Percentiles rank a stretch among this genome's conserved stretches.
phyloP scores from a whole-genome alignment of 441 rosid species.

The Eruca vesicaria region DNA sequence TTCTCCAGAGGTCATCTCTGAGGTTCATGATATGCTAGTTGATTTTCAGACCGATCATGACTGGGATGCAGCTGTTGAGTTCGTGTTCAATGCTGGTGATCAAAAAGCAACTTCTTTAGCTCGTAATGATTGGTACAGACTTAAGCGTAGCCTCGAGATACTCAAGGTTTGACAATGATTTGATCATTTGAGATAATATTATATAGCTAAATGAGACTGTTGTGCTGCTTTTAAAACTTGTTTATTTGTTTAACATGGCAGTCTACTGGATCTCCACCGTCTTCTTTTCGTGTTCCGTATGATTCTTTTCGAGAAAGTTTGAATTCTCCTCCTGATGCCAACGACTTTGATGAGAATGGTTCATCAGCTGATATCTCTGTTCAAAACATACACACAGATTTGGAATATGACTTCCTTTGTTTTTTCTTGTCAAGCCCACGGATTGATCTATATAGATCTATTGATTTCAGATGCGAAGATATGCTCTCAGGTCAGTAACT shows the following conservation, averaged over 20 bases:
- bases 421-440: constrained; percentile 81
- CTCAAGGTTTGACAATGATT: constrained; percentile 61
- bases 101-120: constrained; percentile 54
- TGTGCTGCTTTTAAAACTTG: background rate
- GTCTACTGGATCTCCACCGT: constrained; percentile 91
- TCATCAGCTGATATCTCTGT: constrained; percentile 37
- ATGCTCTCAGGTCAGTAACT: constrained; percentile 67
- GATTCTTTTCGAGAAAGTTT: constrained; percentile 62
- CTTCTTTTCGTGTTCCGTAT: constrained; percentile 76
- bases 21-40: constrained; percentile 57
- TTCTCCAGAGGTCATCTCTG: constrained; percentile 59
- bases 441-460: constrained; percentile 77
- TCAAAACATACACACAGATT: constrained; percentile 49
- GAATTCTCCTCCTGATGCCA: constrained; percentile 35
- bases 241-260: constrained; percentile 38
- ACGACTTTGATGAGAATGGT: constrained; percentile 29
- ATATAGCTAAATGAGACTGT: background rate
- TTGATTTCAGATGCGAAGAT: constrained; percentile 86
- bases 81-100: constrained; percentile 76
- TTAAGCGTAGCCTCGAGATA: constrained; percentile 90
- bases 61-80: constrained; percentile 86
- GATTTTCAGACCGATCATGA: constrained; percentile 51
- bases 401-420: constrained; percentile 81
- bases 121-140: constrained; percentile 87
- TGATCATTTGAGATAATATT: background rate